Conservation (phyloP, 2,329 filamentous ascomycete genomes). For the Pseudocercospora fijiensis region DNA sequence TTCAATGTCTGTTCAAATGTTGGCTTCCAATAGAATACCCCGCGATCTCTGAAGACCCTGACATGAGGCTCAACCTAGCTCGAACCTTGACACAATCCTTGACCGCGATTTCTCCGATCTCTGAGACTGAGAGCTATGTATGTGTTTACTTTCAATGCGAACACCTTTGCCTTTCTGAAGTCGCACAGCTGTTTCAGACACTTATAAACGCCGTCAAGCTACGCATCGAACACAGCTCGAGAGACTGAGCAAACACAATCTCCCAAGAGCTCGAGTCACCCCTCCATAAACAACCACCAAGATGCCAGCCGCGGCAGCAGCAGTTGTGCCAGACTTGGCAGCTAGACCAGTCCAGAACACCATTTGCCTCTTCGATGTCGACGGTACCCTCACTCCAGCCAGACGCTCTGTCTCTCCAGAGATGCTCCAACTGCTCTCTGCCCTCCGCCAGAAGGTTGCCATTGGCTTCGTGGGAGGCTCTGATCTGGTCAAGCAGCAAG, state of each 20-base stretch:
- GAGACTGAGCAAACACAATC: not conserved
- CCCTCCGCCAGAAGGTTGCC: conserved; percentile 80
- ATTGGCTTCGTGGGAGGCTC: conserved; percentile 93
- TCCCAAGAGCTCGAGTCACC: not conserved
- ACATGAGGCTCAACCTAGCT: not conserved
- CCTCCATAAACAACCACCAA: conserved; percentile 6
- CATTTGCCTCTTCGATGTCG: conserved; percentile 93
- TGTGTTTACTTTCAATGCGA: not conserved
- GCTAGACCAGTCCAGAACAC: conserved; percentile 89
- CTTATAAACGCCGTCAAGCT: not conserved
- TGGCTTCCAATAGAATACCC: not conserved
- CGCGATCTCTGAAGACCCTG: not conserved
- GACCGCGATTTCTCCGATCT: not conserved
- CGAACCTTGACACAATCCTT: not conserved
- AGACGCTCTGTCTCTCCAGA: conserved; percentile 69
- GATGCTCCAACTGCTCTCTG: conserved; percentile 76
- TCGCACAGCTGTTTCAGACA: not conserved
- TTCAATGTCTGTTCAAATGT: not conserved
- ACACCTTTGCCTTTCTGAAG: not conserved
- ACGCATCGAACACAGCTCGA: not conserved
- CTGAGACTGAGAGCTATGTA: no score
- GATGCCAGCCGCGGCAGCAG: conserved; percentile 37
- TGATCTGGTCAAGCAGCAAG: conserved; percentile 90
- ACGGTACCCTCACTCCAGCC: conserved; percentile 83
- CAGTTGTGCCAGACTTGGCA: conserved; percentile 69